Evolutionary conservation across 2,329 filamentous ascomycete genomes (phyloP).

Genomic region (Cadophora sp.): DNA sequence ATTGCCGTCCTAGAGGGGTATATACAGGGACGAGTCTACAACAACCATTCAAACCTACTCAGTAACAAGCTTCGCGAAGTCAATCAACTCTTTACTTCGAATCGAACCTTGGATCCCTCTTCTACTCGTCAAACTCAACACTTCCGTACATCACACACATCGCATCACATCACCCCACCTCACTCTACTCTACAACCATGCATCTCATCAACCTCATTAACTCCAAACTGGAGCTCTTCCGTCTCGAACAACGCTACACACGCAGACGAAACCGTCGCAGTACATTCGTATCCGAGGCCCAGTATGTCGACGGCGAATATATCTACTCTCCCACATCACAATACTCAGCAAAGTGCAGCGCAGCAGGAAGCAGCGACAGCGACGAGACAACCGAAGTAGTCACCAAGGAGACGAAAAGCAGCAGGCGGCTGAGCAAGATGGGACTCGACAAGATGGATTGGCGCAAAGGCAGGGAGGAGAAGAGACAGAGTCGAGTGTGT

Average conservation of each 20-base stretch:
- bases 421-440: slow-evolving; percentile 37
- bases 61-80: neutral
- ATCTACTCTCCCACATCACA: slow-evolving; percentile 67
- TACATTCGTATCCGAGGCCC: slow-evolving; percentile 86
- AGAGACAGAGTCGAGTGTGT: slow-evolving; percentile 31
- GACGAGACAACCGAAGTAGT: slow-evolving; percentile 26
- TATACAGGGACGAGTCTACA: neutral
- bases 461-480: slow-evolving; percentile 34
- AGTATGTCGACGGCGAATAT: slow-evolving; percentile 96
- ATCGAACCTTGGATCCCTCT: neutral
- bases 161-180: neutral
- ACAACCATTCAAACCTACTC: neutral
- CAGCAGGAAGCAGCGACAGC: slow-evolving; percentile 40
- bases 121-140: no score
- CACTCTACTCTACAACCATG: slow-evolving; percentile 33
- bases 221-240: slow-evolving; percentile 85
- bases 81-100: neutral
- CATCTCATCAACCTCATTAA: slow-evolving; percentile 66
- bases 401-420: slow-evolving; percentile 30
- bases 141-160: no score
- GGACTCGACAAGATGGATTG: slow-evolving; percentile 40
- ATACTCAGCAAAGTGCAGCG: slow-evolving; percentile 49
- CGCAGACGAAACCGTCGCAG: slow-evolving; percentile 85
- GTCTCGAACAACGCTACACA: slow-evolving; percentile 94
- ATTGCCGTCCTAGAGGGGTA: neutral